A percentile compares a stretch with the other conserved stretches of the same genome.
Conservation (phyloP, 2,329 filamentous ascomycete species). For the Ceratocystiopsis minuta region DNA sequence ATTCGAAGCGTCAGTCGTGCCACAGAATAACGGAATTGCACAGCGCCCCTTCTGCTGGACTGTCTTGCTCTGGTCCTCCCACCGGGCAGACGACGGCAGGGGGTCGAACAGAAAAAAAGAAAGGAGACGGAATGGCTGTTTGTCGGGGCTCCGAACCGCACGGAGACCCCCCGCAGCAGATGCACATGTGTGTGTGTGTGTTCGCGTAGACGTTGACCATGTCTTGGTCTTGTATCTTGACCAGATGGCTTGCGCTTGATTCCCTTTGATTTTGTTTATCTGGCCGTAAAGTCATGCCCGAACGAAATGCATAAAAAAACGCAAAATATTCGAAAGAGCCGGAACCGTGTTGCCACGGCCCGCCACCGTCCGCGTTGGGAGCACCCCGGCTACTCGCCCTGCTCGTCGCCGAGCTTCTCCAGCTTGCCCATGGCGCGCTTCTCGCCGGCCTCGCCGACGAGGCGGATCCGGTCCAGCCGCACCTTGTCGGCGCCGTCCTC, state of each 20-base stretch:
- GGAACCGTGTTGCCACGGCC: no score
- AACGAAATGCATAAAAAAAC: neutral
- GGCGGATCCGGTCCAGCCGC: constrained; percentile 56
- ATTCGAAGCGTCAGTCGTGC: constrained; percentile 57
- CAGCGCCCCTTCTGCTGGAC: constrained; percentile 32
- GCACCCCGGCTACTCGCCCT: constrained; percentile 30
- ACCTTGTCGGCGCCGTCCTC: constrained; percentile 72
- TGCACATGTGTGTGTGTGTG: neutral
- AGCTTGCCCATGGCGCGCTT: constrained; percentile 88
- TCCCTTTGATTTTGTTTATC: no score
- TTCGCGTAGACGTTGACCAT: neutral
- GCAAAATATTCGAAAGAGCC: neutral
- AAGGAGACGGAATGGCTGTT: neutral
- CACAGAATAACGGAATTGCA: constrained; percentile 73
- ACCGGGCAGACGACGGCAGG: constrained; percentile 15
- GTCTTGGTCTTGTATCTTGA: no score
- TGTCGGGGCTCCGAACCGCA: constrained; percentile 5
- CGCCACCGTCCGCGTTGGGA: no score
- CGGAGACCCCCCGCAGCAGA: constrained; percentile 3
- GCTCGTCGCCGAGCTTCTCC: constrained; percentile 77
- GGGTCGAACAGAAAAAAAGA: constrained; percentile 21
- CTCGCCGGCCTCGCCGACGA: constrained; percentile 80
- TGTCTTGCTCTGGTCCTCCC: constrained; percentile 15
- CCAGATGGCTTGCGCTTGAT: no score
- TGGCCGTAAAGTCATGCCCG: no score